Conservation (phyloP, 1,284 basidiomycete species). For the Papiliotrema terrestris region DNA sequence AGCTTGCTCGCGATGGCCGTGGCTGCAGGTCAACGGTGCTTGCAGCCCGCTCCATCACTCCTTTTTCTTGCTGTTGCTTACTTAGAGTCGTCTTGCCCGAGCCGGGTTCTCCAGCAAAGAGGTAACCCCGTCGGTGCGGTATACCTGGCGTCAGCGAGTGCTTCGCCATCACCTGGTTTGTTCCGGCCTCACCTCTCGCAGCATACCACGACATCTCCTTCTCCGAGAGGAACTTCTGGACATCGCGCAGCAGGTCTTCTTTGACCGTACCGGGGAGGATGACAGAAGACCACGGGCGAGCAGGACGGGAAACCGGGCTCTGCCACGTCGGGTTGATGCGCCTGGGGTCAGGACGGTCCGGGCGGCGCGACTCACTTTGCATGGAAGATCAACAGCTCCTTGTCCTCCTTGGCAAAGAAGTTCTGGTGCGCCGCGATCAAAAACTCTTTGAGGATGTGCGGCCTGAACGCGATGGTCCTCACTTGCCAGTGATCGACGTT, state of each 20-base stretch:
- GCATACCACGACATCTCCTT: slow-evolving; percentile 27
- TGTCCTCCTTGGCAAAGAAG: slow-evolving; percentile 18
- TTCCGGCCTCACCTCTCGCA: slow-evolving; percentile 16
- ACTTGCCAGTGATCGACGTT: no score
- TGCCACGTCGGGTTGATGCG: slow-evolving; percentile 21
- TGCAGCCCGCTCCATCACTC: background rate
- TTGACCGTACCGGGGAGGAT: slow-evolving; percentile 25
- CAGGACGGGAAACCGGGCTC: slow-evolving; percentile 19
- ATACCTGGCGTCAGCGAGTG: slow-evolving; percentile 11
- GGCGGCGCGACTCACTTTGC: slow-evolving; percentile 11
- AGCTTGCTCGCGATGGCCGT: slow-evolving; percentile 30
- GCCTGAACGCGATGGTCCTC: slow-evolving; percentile 11
- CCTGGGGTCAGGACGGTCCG: background rate
- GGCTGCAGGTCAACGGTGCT: slow-evolving; percentile 6
- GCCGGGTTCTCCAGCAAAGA: slow-evolving; percentile 29
- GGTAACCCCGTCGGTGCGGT: slow-evolving; percentile 28
- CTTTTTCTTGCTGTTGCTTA: no score
- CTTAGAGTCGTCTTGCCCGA: slow-evolving; percentile 31
- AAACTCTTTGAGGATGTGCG: slow-evolving; percentile 17
- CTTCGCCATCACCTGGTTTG: no score
- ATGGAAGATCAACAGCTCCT: slow-evolving; percentile 29
- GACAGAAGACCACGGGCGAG: slow-evolving; percentile 29
- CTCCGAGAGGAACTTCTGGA: slow-evolving; percentile 26
- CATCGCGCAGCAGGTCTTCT: slow-evolving; percentile 21
- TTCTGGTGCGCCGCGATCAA: slow-evolving; percentile 17